phyloP scores from a whole-genome alignment of 2,329 filamentous ascomycete species.

The Botrytis cinerea region DNA sequence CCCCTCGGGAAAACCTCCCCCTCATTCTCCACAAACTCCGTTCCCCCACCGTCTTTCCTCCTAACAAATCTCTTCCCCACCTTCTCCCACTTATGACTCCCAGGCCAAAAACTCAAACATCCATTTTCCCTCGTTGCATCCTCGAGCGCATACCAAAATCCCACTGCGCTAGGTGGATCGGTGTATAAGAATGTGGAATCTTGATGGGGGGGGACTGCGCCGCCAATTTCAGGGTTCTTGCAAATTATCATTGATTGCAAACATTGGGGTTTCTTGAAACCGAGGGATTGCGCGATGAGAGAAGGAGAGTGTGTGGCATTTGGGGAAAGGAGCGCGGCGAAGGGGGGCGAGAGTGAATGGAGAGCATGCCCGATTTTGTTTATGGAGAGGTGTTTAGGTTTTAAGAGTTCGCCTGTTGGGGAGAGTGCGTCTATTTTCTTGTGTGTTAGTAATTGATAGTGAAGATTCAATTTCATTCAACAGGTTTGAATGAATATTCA shows the following conservation, averaged over 20 bases:
- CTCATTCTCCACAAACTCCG: constrained; percentile 70
- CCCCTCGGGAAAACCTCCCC: constrained; percentile 64
- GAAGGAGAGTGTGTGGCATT: constrained; percentile 44
- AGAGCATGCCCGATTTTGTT: constrained; percentile 87
- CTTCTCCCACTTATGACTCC: constrained; percentile 74
- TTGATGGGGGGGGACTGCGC: constrained; percentile 86
- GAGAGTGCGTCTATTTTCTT: constrained; percentile 69
- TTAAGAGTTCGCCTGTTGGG: constrained; percentile 61
- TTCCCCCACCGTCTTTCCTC: constrained; percentile 54
- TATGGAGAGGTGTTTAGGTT: constrained; percentile 81
- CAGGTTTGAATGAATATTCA: background rate
- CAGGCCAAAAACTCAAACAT: constrained; percentile 82
- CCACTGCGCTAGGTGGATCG: constrained; percentile 81
- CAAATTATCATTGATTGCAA: constrained; percentile 98
- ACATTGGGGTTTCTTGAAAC: constrained; percentile 53
- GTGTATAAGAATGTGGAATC: constrained; percentile 94
- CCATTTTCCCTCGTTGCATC: constrained; percentile 86
- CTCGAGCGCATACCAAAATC: constrained; percentile 97
- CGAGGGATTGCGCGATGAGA: constrained; percentile 50
- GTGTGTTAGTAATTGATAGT: background rate
- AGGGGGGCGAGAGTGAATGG: constrained; percentile 68
- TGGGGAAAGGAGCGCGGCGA: constrained; percentile 54
- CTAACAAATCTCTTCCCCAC: constrained; percentile 77
- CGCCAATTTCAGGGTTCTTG: constrained; percentile 96
- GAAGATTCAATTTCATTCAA: background rate